These are phyloP conservation scores for Juglanconis oblonga DNA, from an alignment of 2,329 filamentous ascomycete genomes.

Conservation along the genomic window DNA sequence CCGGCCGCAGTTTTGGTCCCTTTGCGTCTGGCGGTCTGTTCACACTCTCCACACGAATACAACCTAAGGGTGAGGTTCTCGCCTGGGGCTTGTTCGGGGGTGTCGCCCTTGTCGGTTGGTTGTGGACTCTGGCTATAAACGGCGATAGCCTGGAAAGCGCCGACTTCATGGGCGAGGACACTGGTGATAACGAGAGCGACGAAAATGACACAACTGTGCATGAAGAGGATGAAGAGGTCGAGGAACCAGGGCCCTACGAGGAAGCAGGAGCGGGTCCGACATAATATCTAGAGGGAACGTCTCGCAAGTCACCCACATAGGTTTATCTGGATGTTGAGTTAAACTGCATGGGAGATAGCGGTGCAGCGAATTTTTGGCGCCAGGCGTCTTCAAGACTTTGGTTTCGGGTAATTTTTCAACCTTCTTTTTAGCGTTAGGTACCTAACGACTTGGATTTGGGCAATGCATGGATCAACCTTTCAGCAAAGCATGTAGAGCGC, in stretches of 20 bases:
- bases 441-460: neutral
- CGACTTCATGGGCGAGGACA: slow-evolving; percentile 43
- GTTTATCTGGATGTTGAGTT: neutral
- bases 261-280: neutral
- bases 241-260: neutral
- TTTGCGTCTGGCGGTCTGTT: slow-evolving; percentile 87
- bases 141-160: slow-evolving; percentile 60
- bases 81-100: slow-evolving; percentile 87
- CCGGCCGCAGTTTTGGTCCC: slow-evolving; percentile 82
- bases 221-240: neutral
- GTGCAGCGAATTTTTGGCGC: neutral
- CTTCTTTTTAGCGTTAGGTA: neutral
- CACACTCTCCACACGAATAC: slow-evolving; percentile 69
- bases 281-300: neutral
- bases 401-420: neutral
- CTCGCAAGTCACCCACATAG: neutral
- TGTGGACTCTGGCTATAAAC: slow-evolving; percentile 74
- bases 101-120: slow-evolving; percentile 75
- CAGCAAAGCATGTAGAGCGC: neutral
- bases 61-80: slow-evolving; percentile 78
- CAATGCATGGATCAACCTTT: neutral
- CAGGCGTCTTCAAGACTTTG: neutral
- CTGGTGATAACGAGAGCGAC: slow-evolving; percentile 27
- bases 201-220: neutral
- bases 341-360: no score